Base-by-base conservation (phyloP, 78 protist genomes). In the Dictyostelium firmibasis region DNA sequence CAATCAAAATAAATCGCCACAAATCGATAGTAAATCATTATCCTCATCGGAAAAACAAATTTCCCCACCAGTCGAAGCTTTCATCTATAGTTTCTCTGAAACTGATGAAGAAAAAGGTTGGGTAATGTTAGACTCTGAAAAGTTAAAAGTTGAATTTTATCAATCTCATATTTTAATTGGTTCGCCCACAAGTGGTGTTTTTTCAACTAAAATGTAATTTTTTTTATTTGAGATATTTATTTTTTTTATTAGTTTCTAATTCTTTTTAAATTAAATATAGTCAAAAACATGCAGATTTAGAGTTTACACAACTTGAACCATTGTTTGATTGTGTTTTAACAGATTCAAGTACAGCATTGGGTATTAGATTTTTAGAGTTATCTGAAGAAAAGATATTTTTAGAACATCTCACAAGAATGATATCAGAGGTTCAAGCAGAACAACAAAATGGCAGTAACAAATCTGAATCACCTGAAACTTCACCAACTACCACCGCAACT, bases 241-340 rank as follows among this genome's bases (percentile, higher is more conserved):
- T 31, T 70, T 20, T 20, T 25, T 20, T 29, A 69, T 69, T 62
- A 31, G 13, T 70, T 31, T 27, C 35, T 67, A 67, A 67, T 25
- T 11, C 31, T 23, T 67, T 27, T 67, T 67, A 1, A 1, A 10
- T 67, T 31, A 8, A n/a, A 38, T n/a, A 89, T 6, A 93, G 96
- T 53, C 76, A 81, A 64, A 85, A 86, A 60, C 96, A 93, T 84
- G 23, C 85, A 60, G 96, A 82, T 83, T 85, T 94, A 57, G 96
- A 94, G 72, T 75, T 43, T 67, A 81, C 94, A 25, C 96, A 94
- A 78, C 47, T 94, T 5, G 96, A 94, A 47, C 96, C 96, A 67
- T 74, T 89, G 25, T 94, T 94, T 85, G 85, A 83, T 85, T 84
- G 92, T 78, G 93, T 86, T 41, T 53, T 94, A 50, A 69, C 85